Conservation (phyloP, 371 early-diverging fungal genomes). For the Apophysomyces elegans region DNA sequence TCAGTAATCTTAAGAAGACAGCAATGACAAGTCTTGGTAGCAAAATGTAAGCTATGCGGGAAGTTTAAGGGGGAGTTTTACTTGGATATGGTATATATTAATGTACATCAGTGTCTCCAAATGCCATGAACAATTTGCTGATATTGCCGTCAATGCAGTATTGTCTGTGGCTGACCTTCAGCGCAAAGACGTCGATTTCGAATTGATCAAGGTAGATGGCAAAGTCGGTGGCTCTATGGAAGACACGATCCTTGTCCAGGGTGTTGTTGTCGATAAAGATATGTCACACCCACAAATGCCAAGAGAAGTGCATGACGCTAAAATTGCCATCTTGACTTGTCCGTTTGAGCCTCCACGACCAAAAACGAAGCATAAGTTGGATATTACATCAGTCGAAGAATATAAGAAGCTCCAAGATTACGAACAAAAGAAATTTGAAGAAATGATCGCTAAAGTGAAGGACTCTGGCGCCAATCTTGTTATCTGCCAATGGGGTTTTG, state of each 20-base stretch:
- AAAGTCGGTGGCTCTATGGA: constrained; percentile 96
- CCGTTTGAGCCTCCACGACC: constrained; percentile 99
- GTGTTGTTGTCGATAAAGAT: constrained; percentile 99
- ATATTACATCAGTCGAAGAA: constrained; percentile 97
- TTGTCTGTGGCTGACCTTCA: constrained; percentile 97
- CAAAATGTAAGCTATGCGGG: constrained; percentile 85
- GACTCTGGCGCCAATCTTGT: constrained; percentile 97
- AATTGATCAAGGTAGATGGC: constrained; percentile 99
- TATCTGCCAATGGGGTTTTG: constrained; percentile 99
- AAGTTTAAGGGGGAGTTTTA: not conserved
- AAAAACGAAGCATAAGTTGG: constrained; percentile 99
- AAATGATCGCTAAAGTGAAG: constrained; percentile 98
- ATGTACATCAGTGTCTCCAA: constrained; percentile 85
- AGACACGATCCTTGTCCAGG: constrained; percentile 95
- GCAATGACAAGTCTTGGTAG: constrained; percentile 98
- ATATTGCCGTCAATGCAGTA: constrained; percentile 98
- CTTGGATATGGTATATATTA: not conserved
- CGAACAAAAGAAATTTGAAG: constrained; percentile 95
- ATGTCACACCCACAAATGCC: constrained; percentile 99
- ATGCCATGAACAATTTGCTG: constrained; percentile 95
- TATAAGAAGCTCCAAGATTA: constrained; percentile 96
- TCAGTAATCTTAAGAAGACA: constrained; percentile 90
- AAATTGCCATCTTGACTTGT: constrained; percentile 99
- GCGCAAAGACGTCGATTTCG: constrained; percentile 99
- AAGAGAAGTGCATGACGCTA: constrained; percentile 94